Evolutionary conservation across 2,329 filamentous ascomycete species (phyloP).

Genomic region (Phoma sp.): DNA sequence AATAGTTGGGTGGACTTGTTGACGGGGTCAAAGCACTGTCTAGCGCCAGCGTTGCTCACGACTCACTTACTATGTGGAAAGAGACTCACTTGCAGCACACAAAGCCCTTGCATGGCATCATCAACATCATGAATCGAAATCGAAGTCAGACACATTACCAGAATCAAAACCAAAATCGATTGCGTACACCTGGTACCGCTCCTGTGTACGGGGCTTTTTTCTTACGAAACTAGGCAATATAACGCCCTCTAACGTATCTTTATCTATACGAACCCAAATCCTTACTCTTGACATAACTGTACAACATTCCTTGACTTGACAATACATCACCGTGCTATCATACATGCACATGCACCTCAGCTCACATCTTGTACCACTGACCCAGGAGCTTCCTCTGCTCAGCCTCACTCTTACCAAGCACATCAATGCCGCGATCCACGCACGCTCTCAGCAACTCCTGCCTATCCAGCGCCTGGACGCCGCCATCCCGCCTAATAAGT

Average conservation of each 20-base stretch:
- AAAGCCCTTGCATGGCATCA: no score
- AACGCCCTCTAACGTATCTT: neutral
- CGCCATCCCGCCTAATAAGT: slow-evolving; percentile 69
- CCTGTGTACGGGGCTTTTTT: neutral
- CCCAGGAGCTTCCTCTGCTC: slow-evolving; percentile 35
- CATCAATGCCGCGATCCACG: slow-evolving; percentile 57
- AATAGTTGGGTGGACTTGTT: no score
- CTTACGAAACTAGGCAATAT: no score
- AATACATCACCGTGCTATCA: neutral
- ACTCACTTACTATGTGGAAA: no score
- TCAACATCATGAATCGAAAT: no score
- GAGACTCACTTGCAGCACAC: no score
- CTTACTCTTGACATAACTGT: neutral
- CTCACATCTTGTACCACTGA: slow-evolving; percentile 23
- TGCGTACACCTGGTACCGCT: neutral
- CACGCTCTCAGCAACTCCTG: slow-evolving; percentile 74
- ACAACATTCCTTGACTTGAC: neutral
- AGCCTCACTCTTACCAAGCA: slow-evolving; percentile 35
- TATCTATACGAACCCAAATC: neutral
- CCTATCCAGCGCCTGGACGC: slow-evolving; percentile 61
- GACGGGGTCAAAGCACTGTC: no score
- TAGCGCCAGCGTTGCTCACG: no score
- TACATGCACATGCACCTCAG: neutral
- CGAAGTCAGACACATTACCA: no score
- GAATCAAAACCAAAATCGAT: neutral